A percentile compares a stretch with the other conserved stretches of the same genome.
Evolutionary conservation across 2,329 filamentous ascomycete genomes (phyloP).

Genomic region (Fusarium fujikuroi): DNA sequence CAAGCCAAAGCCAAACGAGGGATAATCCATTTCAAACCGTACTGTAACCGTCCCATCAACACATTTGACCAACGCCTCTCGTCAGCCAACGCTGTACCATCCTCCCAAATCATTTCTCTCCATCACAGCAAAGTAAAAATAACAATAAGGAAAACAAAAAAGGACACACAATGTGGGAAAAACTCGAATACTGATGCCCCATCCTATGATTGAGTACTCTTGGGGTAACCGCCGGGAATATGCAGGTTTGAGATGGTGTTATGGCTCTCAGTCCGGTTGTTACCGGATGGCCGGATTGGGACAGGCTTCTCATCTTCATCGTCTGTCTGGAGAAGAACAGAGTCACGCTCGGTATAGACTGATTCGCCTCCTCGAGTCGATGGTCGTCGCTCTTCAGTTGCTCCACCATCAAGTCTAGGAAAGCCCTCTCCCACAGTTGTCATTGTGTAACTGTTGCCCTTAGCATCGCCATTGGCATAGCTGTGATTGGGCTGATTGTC

Average conservation of each 20-base stretch:
- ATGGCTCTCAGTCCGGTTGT: constrained; percentile 55
- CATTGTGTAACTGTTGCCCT: constrained; percentile 29
- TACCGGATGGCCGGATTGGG: constrained; percentile 42
- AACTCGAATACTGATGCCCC: constrained; percentile 43
- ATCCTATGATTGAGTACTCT: constrained; percentile 58
- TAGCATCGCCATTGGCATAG: constrained; percentile 20
- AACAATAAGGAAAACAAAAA: constrained; percentile 21
- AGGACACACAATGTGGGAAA: constrained; percentile 16
- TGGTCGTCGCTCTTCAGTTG: constrained; percentile 5
- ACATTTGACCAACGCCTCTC: constrained; percentile 39
- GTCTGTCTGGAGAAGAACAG: constrained; percentile 35
- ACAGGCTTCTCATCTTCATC: constrained; percentile 37
- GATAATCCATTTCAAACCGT: constrained; percentile 23
- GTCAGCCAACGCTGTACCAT: background rate
- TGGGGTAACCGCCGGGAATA: constrained; percentile 75
- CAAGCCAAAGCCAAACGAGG: constrained; percentile 33
- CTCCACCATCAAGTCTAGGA: constrained; percentile 33
- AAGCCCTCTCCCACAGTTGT: constrained; percentile 40
- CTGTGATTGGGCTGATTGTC: constrained; percentile 18
- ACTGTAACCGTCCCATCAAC: background rate
- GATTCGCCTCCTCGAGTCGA: constrained; percentile 25
- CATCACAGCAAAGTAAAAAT: constrained; percentile 13
- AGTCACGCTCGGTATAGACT: constrained; percentile 37
- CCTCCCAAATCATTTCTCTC: constrained; percentile 13
- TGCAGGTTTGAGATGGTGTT: constrained; percentile 73